Evolutionary conservation across 495 filamentous ascomycete genomes (phyloP), one percentile per base, ranked within the genome.

Genomic region (Neurospora sp.): DNA sequence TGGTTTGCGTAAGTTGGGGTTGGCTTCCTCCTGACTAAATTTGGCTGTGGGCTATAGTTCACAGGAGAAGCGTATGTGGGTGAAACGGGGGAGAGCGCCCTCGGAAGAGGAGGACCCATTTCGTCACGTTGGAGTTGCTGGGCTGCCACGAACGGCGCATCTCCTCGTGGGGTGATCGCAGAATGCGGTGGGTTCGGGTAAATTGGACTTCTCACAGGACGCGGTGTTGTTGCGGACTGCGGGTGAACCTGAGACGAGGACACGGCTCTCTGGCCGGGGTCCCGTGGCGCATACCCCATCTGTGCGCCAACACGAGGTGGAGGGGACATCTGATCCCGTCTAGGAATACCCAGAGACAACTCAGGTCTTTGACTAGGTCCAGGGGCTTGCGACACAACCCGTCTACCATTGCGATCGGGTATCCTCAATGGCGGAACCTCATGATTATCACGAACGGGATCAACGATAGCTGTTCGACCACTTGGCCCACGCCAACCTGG

Each of bases 401-500:
- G 81, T 74, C 80, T 84, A 45, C 73, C 79, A 73, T 78, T 85
- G 78, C 82, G 85, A 35, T 79, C 83, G 8, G 86, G 86, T 53
- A 86, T 79, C 53, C 75, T 83, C 35, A 87, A 69, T 8, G 83
- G 82, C 18, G 81, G 72, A 4, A 84, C 82, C 42, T 81, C 75
- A 38, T 77, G 78, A 39, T 78, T 80, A 73, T 87, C 86, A 69
- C 71, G 80, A 6, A 87, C 82, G 8, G 85, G 83, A 9, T 84
- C 80, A 42, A 87, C 84, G 20, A 87, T 73, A 4, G 83, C 77
- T 44, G 80, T 81, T 71, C 86, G 82, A 4, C 86, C 86, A 73
- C 84, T 87, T 44, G 86, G 83, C 8, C 86, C 86, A 71, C 82
- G 81, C 86, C 86, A 87, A 73, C 81, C 82, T 7, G 86, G 86